Percentiles rank a stretch among this genome's conserved stretches.
Evolutionary conservation across 371 early-diverging fungal genomes (phyloP).

Genomic region (Batkoa obscura): DNA sequence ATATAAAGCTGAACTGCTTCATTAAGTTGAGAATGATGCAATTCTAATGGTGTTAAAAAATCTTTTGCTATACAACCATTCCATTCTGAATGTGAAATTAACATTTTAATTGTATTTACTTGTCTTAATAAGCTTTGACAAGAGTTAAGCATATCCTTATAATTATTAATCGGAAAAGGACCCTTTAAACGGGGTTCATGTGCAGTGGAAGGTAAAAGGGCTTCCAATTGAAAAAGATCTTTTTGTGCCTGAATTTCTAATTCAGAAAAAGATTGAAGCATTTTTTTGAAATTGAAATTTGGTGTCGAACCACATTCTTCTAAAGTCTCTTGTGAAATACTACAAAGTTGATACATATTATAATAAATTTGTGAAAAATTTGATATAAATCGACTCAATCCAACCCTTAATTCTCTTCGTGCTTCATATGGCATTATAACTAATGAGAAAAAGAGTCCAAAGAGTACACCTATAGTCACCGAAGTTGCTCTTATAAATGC

Average conservation of each 20-base stretch:
- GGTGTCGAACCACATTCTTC: too few relatives aligned
- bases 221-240: conserved; percentile 34
- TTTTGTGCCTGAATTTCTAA: conserved; percentile 49
- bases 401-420: conserved; percentile 54
- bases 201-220: conserved; percentile 40
- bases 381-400: conserved; percentile 37
- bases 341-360: conserved; percentile 35
- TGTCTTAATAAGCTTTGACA: conserved; percentile 57
- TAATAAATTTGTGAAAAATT: conserved; percentile 45
- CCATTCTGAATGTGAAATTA: conserved; percentile 40
- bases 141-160: conserved; percentile 37
- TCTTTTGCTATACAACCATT: conserved; percentile 23
- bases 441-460: conserved; percentile 43
- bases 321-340: not conserved
- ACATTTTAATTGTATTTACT: conserved; percentile 43
- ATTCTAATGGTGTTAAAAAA: conserved; percentile 30
- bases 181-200: conserved; percentile 77
- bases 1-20: conserved; percentile 52
- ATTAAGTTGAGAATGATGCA: conserved; percentile 40
- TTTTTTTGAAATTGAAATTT: too few relatives aligned
- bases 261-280: conserved; percentile 32
- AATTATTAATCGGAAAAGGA: conserved; percentile 44
- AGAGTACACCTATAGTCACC: conserved; percentile 44
- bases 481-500: conserved; percentile 43
- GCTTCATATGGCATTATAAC: conserved; percentile 74